These are phyloP conservation scores for Fusarium torreyae DNA, from an alignment of 2,329 filamentous ascomycete genomes.

Conservation along the genomic window DNA sequence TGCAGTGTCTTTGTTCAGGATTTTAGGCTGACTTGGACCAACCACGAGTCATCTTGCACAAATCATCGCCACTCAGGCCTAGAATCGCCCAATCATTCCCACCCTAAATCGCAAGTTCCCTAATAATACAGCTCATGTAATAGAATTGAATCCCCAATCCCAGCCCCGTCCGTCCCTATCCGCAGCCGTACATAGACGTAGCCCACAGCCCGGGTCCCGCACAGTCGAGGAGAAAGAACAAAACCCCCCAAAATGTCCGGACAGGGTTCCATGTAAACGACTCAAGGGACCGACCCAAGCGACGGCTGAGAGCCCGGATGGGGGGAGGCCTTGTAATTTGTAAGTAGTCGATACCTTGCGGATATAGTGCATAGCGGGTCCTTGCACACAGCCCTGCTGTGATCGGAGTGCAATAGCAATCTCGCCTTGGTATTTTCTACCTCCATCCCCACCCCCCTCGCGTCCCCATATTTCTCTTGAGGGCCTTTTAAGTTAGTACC, in stretches of 20 bases:
- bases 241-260: slow-evolving; percentile 18
- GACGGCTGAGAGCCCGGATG: slow-evolving; percentile 30
- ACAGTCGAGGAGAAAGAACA: slow-evolving; percentile 22
- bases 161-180: slow-evolving; percentile 23
- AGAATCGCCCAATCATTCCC: slow-evolving; percentile 26
- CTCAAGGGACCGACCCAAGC: slow-evolving; percentile 38
- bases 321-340: slow-evolving; percentile 9
- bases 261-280: slow-evolving; percentile 26
- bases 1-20: slow-evolving; percentile 2
- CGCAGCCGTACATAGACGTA: slow-evolving; percentile 16
- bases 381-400: slow-evolving; percentile 15
- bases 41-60: slow-evolving; percentile 16
- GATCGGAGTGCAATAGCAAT: slow-evolving; percentile 20
- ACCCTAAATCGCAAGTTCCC: slow-evolving; percentile 15
- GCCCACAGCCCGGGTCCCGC: slow-evolving; percentile 18
- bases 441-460: slow-evolving; percentile 21
- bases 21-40: slow-evolving; percentile 5
- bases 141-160: slow-evolving; percentile 35
- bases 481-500: slow-evolving; percentile 40
- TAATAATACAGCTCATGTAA: slow-evolving; percentile 29
- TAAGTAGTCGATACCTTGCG: slow-evolving; percentile 27
- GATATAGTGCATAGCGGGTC: slow-evolving; percentile 12
- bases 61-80: slow-evolving; percentile 27
- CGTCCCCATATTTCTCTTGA: slow-evolving; percentile 37
- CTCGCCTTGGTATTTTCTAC: slow-evolving; percentile 36